Conservation (phyloP, 2,329 filamentous ascomycete genomes). For the Cytospora piceicola region DNA sequence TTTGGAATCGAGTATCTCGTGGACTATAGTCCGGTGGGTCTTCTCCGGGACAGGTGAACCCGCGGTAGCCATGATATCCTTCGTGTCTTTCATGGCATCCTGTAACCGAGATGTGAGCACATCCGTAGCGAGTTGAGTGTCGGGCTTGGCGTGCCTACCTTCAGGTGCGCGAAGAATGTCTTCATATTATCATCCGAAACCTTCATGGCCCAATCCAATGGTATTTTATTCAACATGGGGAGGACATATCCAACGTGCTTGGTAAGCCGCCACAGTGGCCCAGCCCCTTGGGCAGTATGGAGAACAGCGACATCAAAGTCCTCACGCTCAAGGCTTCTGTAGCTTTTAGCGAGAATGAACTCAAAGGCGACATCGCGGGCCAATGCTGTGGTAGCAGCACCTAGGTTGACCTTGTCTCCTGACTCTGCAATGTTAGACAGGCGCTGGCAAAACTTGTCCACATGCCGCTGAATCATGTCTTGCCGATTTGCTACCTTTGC, state of each 20-base stretch:
- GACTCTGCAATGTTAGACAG: no score
- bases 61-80: neutral
- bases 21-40: conserved; percentile 38
- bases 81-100: conserved; percentile 14
- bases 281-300: conserved; percentile 16
- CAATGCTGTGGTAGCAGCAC: conserved; percentile 30
- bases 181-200: conserved; percentile 13
- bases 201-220: conserved; percentile 16
- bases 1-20: conserved; percentile 37
- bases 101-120: neutral
- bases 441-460: no score
- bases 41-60: neutral
- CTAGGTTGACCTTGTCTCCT: conserved; percentile 32
- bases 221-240: conserved; percentile 26
- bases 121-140: neutral
- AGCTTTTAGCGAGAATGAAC: conserved; percentile 28
- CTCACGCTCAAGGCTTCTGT: conserved; percentile 26
- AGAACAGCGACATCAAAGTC: conserved; percentile 30
- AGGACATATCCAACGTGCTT: conserved; percentile 32
- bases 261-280: conserved; percentile 29
- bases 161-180: conserved; percentile 16
- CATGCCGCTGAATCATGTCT: no score
- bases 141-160: conserved; percentile 7
- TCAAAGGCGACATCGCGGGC: conserved; percentile 29
- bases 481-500: no score